These are phyloP conservation scores for Vanrija pseudolonga DNA, from an alignment of 1,284 basidiomycete genomes.

Conservation along the genomic window DNA sequence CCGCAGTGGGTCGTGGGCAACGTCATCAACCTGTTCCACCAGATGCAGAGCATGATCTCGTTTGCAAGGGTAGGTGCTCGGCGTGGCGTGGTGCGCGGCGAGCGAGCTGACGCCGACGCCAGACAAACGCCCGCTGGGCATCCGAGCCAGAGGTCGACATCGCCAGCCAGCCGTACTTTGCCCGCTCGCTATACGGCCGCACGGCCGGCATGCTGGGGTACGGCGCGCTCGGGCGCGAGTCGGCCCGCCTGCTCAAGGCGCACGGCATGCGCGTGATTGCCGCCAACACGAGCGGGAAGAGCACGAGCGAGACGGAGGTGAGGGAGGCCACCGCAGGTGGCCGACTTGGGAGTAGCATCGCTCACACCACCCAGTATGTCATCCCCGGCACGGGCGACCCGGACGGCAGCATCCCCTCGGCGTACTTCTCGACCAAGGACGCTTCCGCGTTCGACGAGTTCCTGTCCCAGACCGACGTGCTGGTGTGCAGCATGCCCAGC, in stretches of 20 bases:
- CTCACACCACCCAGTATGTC: conserved; percentile 18
- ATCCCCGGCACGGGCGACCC: conserved; percentile 43
- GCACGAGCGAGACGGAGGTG: conserved; percentile 37
- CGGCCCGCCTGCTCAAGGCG: conserved; percentile 39
- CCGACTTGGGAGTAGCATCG: background rate
- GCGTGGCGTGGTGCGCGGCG: background rate
- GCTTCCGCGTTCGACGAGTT: conserved; percentile 33
- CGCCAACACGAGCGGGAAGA: conserved; percentile 43
- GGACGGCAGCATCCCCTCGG: conserved; percentile 41
- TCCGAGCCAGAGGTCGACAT: conserved; percentile 26
- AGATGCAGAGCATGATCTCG: conserved; percentile 32
- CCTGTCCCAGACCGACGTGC: conserved; percentile 39
- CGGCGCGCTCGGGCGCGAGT: conserved; percentile 39
- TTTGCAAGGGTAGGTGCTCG: conserved; percentile 27
- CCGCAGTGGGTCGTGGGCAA: conserved; percentile 41
- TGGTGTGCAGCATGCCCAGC: conserved; percentile 40
- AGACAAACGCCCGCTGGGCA: conserved; percentile 32
- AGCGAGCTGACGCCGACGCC: background rate
- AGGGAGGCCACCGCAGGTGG: too few relatives aligned
- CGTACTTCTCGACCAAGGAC: conserved; percentile 41
- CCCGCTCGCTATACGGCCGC: conserved; percentile 29
- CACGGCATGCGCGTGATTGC: conserved; percentile 42
- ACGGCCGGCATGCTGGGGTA: conserved; percentile 45
- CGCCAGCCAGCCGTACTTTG: conserved; percentile 25
- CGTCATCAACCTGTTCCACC: conserved; percentile 34